Base-by-base conservation (phyloP, 2,329 filamentous ascomycete species). In the Fusarium torreyae region DNA sequence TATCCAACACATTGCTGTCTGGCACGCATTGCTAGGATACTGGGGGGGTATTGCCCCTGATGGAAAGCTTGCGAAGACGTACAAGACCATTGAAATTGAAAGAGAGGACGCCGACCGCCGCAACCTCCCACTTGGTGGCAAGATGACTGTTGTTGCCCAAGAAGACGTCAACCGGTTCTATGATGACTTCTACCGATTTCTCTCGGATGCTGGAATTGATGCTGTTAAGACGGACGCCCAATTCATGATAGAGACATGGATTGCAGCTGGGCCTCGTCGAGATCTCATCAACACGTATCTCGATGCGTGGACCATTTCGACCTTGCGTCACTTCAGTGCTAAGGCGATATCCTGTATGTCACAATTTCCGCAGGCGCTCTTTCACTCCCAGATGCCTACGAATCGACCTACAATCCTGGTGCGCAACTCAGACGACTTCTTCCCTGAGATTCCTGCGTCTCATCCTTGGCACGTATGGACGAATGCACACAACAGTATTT, bases 391-490 rank as follows among this genome's bases (percentile, higher is more conserved):
- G 72, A 83, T 97, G 24, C 92, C 92, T 1, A 88, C 85, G n/a
- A 93, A 91, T 76, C 89, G 89, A 50, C 92, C 93, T 0, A 84
- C 88, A 1, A 85, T 97, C 24, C 83, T 94, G 0, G 87, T 94
- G 18, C 91, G 96, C 46, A 98, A 97, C 80, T 97, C 93, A 1
- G 94, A 91, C 68, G 92, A 98, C 80, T 99, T 94, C 84, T 98
- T 97, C 78, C 96, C 96, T 0, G 88, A 94, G 44, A 87, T 94
- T 6, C 88, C 91, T 1, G 87, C 89, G 1, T 94, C 92, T 8
- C 96, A 99, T 66, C 88, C 94, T 0, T 99, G 96, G 95, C 96
- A 99, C 78, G 87, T 98, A 36, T 99, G 97, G 84, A 89, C 91
- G 68, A 99, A 98, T 76, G 95, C 95, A 0, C 92, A 98, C 79